phyloP scores from a whole-genome alignment of 768 basidiomycete species.

The Postia placenta region DNA sequence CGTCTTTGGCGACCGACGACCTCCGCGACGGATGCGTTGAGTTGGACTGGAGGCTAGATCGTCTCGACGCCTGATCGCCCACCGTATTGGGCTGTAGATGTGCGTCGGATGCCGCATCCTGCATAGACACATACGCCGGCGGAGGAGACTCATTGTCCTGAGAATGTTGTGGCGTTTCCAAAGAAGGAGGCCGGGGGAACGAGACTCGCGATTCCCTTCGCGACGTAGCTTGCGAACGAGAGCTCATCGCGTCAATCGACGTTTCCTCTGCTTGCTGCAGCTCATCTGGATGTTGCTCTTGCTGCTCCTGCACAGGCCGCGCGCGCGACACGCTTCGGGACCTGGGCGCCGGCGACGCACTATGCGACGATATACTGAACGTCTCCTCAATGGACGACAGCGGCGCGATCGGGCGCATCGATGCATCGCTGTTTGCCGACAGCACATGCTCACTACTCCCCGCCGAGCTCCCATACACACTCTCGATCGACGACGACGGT shows the following conservation, averaged over 20 bases:
- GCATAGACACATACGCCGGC: not conserved
- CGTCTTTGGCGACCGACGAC: constrained; percentile 1
- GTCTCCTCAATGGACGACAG: constrained; percentile 1
- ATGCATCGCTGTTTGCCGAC: constrained; percentile 11
- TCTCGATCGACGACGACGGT: constrained; percentile 11
- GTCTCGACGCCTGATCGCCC: not conserved
- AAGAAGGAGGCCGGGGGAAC: too few species aligned
- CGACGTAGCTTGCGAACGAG: too few species aligned
- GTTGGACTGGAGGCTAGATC: constrained; percentile 1
- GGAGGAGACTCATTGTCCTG: constrained; percentile 9
- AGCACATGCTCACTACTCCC: constrained; percentile 9
- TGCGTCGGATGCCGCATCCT: not conserved
- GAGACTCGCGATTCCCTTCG: too few species aligned
- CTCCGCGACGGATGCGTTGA: constrained; percentile 7
- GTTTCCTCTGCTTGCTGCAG: too few species aligned
- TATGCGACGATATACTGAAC: not conserved
- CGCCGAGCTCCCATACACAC: constrained; percentile 2
- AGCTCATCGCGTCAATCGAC: too few species aligned
- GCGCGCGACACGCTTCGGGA: not conserved
- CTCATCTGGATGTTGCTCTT: too few species aligned
- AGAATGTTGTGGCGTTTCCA: too few species aligned
- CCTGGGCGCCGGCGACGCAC: not conserved
- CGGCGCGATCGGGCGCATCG: not conserved
- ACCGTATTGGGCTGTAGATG: too few species aligned
- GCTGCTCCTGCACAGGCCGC: not conserved